Evolutionary conservation across 345 rosid species (phyloP).

Genomic region (Corchorus capsularis): DNA sequence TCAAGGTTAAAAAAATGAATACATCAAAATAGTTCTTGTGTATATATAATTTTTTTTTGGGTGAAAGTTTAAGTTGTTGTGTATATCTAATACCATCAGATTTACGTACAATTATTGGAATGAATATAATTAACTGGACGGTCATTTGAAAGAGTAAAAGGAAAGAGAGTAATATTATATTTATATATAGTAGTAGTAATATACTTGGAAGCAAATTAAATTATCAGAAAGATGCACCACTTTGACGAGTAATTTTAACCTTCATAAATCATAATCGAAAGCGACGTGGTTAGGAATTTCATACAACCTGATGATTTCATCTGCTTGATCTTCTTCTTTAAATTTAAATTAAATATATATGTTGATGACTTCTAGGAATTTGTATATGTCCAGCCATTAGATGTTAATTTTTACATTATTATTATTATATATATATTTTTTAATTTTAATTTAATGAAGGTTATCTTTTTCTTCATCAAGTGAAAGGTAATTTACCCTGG

Average conservation of each 20-base stretch:
- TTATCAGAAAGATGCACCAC: not conserved
- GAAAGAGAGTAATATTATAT: too few relatives aligned
- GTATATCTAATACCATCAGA: too few relatives aligned
- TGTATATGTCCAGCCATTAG: not conserved
- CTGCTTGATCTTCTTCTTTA: constrained; percentile 1
- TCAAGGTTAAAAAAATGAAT: too few relatives aligned
- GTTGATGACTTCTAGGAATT: constrained; percentile 2
- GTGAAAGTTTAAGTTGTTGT: too few relatives aligned
- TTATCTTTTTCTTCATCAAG: constrained; percentile 1
- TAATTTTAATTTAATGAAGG: not conserved
- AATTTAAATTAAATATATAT: constrained; percentile 6
- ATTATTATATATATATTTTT: too few relatives aligned
- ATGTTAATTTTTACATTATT: not conserved
- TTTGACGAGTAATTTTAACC: not conserved
- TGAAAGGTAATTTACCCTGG: not conserved
- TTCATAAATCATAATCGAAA: not conserved
- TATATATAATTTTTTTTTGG: too few relatives aligned
- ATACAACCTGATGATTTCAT: not conserved
- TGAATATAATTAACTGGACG: too few relatives aligned
- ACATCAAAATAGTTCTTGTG: too few relatives aligned
- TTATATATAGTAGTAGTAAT: not conserved
- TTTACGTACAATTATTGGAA: too few relatives aligned
- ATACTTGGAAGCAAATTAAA: not conserved
- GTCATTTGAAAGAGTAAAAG: too few relatives aligned
- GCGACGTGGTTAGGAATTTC: constrained; percentile 3